These are phyloP conservation scores for Apiotrichum porosum DNA, from an alignment of 1,284 basidiomycete genomes.

Conservation along the genomic window DNA sequence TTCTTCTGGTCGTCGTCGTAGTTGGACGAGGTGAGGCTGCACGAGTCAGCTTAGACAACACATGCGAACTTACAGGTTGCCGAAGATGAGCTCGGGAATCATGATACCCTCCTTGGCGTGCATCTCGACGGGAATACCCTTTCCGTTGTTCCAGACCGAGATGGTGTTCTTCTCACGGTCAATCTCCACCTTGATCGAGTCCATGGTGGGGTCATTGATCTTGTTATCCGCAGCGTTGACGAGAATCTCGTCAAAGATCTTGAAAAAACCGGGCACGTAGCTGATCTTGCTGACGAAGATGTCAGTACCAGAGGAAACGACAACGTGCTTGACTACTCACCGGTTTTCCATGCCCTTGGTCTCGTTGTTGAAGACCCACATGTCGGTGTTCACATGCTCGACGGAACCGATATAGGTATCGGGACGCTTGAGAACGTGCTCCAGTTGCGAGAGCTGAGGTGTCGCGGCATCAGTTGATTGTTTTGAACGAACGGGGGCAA, in stretches of 20 bases:
- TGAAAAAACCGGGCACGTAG: conserved; percentile 97
- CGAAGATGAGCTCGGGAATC: conserved; percentile 98
- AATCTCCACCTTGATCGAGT: conserved; percentile 80
- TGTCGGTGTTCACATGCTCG: conserved; percentile 72
- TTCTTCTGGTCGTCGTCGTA: conserved; percentile 99
- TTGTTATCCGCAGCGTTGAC: conserved; percentile 99
- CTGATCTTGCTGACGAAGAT: conserved; percentile 62
- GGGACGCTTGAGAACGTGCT: conserved; percentile 93
- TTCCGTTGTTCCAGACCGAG: conserved; percentile 92
- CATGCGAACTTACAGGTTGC: conserved; percentile 59
- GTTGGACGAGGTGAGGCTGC: conserved; percentile 81
- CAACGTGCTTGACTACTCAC: conserved; percentile 24
- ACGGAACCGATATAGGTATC: conserved; percentile 98
- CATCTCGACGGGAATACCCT: conserved; percentile 94
- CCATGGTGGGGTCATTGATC: conserved; percentile 87
- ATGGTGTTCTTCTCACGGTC: conserved; percentile 80
- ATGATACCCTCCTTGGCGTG: conserved; percentile 90
- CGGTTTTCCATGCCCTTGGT: conserved; percentile 72
- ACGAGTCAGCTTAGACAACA: conserved; percentile 11
- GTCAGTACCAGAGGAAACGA: neutral
- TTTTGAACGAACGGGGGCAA: neutral
- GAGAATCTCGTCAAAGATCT: conserved; percentile 98
- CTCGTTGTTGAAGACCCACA: conserved; percentile 86
- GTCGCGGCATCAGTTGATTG: conserved; percentile 7
- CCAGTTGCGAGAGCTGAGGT: conserved; percentile 81